Evolutionary conservation across 176 grass and related monocot species (phyloP), one percentile per base, ranked within the genome.

Genomic region (Ananas comosus): DNA sequence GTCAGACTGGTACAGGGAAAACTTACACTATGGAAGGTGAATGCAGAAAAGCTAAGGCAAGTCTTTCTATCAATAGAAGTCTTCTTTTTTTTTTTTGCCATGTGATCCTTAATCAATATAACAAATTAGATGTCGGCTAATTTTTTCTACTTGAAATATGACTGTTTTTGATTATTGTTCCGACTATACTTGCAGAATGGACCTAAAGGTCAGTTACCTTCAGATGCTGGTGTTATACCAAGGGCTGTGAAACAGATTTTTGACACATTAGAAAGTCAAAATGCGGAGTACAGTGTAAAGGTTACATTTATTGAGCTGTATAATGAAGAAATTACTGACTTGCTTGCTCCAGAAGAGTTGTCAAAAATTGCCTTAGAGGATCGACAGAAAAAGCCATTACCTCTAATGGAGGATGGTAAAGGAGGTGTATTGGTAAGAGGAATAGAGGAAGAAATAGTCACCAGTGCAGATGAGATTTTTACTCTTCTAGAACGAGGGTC

Each of bases 1-100:
- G 95, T 1, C 95, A 99, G 78, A 99, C 95, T 0, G 95, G 95
- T 61, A 99, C 95, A 0, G 93, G 93, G 10, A 97, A 97, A 67
- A 97, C 93, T 2, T 97, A 87, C 16, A 97, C 93, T 24, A 99
- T 99, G 95, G 95, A 99, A 93, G 95, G 95, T 16, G 89, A 91
- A 72, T 94, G 90, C 75, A 78, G 84, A 79, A 88, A 73, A 82
- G 58, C 86, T 24, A 99, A 99, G 90, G 95, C 71, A 96, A 85
- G 81, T 56, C 14, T 75, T 48, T 74, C 50, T 49, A 63, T 51
- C 19, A 77, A 25, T 16, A 48, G 25, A 19, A 57, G 7, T 54
- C 48, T 69, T 63, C 48, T 61, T 10, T 13, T 33, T 29, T 61
- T 10, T 13, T 33, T 33, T 33, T 33, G 29, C 29, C 29, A 33